phyloP scores from a whole-genome alignment of 1,139 yeast species.

The Zygosaccharomyces pseudobailii region DNA sequence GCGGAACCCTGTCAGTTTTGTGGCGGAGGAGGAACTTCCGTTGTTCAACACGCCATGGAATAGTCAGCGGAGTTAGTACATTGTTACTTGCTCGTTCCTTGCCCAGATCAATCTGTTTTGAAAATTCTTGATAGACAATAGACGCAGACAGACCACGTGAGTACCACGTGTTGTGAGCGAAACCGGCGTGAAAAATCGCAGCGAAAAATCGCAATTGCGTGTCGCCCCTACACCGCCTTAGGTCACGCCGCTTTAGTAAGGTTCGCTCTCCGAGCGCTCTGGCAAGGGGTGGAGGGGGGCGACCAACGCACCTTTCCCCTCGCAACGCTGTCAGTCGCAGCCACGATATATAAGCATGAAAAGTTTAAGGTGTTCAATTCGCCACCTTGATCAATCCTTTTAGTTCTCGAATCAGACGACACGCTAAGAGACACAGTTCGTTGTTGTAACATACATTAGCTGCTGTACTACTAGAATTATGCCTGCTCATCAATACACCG shows the following conservation, averaged over 20 bases:
- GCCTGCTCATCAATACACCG: slow-evolving; percentile 30
- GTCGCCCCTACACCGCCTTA: not conserved
- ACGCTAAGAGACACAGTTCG: not conserved
- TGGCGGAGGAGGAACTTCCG: too few species aligned
- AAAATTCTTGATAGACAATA: too few species aligned
- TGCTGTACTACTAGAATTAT: not conserved
- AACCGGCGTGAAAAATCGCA: not conserved
- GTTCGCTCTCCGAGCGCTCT: not conserved
- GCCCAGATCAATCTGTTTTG: too few species aligned
- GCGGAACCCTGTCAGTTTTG: too few species aligned
- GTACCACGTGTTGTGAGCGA: not conserved
- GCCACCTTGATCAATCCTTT: not conserved
- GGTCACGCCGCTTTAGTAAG: not conserved
- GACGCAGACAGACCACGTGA: not conserved
- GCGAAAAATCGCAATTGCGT: not conserved
- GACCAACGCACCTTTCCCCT: not conserved
- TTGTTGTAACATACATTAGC: not conserved
- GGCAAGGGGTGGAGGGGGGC: not conserved
- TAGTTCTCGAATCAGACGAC: not conserved
- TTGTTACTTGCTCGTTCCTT: too few species aligned
- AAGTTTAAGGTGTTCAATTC: not conserved
- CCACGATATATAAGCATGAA: not conserved
- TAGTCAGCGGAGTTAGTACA: too few species aligned
- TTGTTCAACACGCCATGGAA: too few species aligned
- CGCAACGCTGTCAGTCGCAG: not conserved